phyloP scores from a whole-genome alignment of 176 grass and related monocot species.

The Lolium perenne region DNA sequence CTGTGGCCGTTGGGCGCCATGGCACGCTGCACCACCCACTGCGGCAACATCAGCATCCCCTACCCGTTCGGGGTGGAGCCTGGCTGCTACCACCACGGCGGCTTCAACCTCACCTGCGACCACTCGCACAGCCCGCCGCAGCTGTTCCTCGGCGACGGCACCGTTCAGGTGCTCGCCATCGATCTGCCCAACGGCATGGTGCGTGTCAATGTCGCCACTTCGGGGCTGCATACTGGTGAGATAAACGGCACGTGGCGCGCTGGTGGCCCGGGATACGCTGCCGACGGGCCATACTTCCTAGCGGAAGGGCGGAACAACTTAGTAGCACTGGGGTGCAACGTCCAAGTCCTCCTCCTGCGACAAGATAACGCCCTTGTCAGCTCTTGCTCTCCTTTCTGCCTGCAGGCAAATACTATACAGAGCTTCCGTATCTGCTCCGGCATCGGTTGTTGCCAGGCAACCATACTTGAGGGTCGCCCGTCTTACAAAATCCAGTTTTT shows the following conservation, averaged over 20 bases:
- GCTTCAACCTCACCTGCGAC: slow-evolving; percentile 56
- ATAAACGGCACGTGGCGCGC: not conserved
- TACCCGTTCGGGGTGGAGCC: slow-evolving; percentile 57
- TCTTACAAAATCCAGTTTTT: not conserved
- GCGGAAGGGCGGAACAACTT: slow-evolving; percentile 35
- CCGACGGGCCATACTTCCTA: not conserved
- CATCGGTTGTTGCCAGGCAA: slow-evolving; percentile 34
- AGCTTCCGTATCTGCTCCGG: slow-evolving; percentile 16
- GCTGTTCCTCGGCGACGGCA: slow-evolving; percentile 46
- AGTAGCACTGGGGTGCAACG: slow-evolving; percentile 19
- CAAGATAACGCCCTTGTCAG: not conserved
- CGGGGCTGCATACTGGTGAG: too few species aligned
- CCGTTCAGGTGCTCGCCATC: slow-evolving; percentile 39
- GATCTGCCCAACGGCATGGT: not conserved
- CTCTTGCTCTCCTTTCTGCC: slow-evolving; percentile 38
- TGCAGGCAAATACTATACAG: too few species aligned
- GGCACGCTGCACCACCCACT: not conserved
- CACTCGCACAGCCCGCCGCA: not conserved
- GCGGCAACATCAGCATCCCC: slow-evolving; percentile 33
- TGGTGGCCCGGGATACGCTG: not conserved
- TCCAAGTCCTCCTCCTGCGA: not conserved
- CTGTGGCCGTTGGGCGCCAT: too few species aligned
- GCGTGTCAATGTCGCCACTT: slow-evolving; percentile 14
- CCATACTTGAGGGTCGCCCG: not conserved
- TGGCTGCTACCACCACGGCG: slow-evolving; percentile 34